Evolutionary conservation across 805 yeast species (phyloP).

Genomic region (Tetrapisispora nanseiensis): DNA sequence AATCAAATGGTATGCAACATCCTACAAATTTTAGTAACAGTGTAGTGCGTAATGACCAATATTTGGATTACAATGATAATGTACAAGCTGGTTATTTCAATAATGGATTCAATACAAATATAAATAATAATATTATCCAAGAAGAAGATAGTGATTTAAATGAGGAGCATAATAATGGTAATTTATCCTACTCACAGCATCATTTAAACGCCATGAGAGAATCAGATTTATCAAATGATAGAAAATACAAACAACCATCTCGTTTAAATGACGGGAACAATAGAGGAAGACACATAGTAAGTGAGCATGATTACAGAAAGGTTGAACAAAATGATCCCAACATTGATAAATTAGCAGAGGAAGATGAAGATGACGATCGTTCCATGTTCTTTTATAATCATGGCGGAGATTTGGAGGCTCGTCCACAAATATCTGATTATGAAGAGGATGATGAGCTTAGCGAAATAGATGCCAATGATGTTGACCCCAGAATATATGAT

Average conservation of each 20-base stretch:
- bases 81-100: background rate
- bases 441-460: slow-evolving; percentile 16
- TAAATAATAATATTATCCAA: slow-evolving; percentile 13
- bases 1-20: background rate
- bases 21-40: background rate
- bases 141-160: slow-evolving; percentile 10
- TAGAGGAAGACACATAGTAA: background rate
- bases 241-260: background rate
- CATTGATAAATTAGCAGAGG: background rate
- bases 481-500: slow-evolving; percentile 4
- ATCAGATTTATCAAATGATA: background rate
- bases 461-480: slow-evolving; percentile 5
- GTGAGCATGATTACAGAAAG: slow-evolving; percentile 1
- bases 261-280: slow-evolving; percentile 1
- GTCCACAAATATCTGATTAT: slow-evolving; percentile 28
- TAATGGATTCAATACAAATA: background rate
- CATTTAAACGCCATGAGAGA: background rate
- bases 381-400: slow-evolving; percentile 29
- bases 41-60: background rate
- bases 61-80: background rate
- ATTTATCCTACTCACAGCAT: background rate
- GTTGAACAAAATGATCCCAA: slow-evolving; percentile 3
- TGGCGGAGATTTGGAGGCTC: slow-evolving; percentile 22
- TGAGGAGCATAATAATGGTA: background rate
- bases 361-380: slow-evolving; percentile 19